These are phyloP conservation scores for Marsdenia floribunda DNA, from an alignment of 257 asterid species.

Conservation along the genomic window DNA sequence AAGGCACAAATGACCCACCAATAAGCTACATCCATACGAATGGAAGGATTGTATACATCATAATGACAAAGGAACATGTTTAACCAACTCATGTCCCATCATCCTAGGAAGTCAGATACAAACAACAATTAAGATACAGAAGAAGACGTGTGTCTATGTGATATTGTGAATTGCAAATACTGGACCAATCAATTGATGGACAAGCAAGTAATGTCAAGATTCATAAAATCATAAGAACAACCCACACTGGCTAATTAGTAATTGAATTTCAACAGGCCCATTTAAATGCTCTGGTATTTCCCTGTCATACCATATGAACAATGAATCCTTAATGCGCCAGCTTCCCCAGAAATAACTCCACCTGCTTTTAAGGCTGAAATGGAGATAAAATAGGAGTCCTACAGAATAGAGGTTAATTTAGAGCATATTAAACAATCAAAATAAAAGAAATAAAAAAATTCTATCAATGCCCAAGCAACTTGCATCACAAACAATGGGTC, in stretches of 20 bases:
- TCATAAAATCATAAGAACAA: constrained; percentile 3
- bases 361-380: constrained; percentile 55
- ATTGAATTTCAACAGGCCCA: constrained; percentile 16
- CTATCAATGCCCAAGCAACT: neutral
- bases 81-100: neutral
- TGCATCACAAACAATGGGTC: neutral
- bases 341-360: constrained; percentile 54
- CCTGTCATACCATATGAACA: constrained; percentile 63
- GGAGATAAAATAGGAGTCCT: constrained; percentile 33
- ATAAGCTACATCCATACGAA: neutral
- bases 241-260: constrained; percentile 12
- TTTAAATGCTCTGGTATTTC: constrained; percentile 34
- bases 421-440: constrained; percentile 19
- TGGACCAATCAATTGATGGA: constrained; percentile 4
- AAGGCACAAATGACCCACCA: neutral
- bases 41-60: neutral
- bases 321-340: constrained; percentile 43
- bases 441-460: neutral
- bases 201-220: constrained; percentile 3
- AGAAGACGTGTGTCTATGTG: neutral
- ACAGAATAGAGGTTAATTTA: constrained; percentile 38
- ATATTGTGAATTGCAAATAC: neutral
- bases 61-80: neutral
- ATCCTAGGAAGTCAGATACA: neutral
- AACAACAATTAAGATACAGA: neutral